Evolutionary conservation across 106 monocot species (phyloP).

Genomic region (Dioscorea dumetorum): DNA sequence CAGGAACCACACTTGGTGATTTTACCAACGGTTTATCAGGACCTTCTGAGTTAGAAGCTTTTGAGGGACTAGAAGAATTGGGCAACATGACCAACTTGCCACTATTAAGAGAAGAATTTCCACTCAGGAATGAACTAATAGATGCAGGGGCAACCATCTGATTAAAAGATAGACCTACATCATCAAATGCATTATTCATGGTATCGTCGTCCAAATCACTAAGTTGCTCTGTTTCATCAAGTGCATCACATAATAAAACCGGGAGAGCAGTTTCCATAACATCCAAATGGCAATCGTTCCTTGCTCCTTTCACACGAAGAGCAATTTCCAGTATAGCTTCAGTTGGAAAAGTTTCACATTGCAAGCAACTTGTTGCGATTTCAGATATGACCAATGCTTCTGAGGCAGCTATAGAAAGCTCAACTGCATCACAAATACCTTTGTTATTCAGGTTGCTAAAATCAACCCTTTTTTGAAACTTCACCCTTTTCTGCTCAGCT

Average conservation of each 20-base stretch:
- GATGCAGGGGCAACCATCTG: slow-evolving; percentile 14
- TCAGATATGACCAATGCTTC: slow-evolving; percentile 80
- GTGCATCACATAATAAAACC: slow-evolving; percentile 16
- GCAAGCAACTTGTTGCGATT: slow-evolving; percentile 15
- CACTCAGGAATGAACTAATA: slow-evolving; percentile 1
- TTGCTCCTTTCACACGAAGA: slow-evolving; percentile 56
- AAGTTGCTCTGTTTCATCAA: slow-evolving; percentile 37
- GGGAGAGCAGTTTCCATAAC: slow-evolving; percentile 5
- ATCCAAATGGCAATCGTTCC: slow-evolving; percentile 23
- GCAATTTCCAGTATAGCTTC: slow-evolving; percentile 45
- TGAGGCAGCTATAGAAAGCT: slow-evolving; percentile 78
- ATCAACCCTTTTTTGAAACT: slow-evolving; percentile 8
- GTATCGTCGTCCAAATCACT: slow-evolving; percentile 56
- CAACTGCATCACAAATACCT: slow-evolving; percentile 42
- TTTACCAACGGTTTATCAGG: neutral
- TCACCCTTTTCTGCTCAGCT: slow-evolving; percentile 7
- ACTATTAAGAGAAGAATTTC: slow-evolving; percentile 5
- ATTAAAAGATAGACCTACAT: slow-evolving; percentile 51
- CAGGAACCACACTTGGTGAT: slow-evolving; percentile 1
- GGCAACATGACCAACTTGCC: no score
- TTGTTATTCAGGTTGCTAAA: slow-evolving; percentile 9
- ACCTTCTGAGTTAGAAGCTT: slow-evolving; percentile 5
- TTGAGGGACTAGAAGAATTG: slow-evolving; percentile 3
- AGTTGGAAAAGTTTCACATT: slow-evolving; percentile 27
- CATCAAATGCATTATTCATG: slow-evolving; percentile 60